Conservation (phyloP, 768 basidiomycete genomes). For the Termitomyces titanicus region DNA sequence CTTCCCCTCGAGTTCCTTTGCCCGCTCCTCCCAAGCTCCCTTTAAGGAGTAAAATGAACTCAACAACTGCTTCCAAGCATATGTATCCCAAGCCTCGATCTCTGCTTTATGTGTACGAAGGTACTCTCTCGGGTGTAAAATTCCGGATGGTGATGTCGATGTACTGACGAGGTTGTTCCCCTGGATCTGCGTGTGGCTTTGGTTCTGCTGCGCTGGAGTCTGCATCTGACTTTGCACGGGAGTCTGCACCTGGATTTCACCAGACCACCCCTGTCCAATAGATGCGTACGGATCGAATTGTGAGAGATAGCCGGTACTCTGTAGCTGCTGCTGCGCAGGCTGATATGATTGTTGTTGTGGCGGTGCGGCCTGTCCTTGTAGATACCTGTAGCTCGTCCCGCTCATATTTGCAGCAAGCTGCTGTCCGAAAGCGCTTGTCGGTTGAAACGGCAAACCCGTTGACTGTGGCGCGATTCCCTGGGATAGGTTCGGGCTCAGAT, state of each 20-base stretch:
- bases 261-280: slow-evolving; percentile 40
- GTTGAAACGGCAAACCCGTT: slow-evolving; percentile 36
- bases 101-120: slow-evolving; percentile 63
- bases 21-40: slow-evolving; percentile 59
- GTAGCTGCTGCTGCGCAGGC: slow-evolving; percentile 46
- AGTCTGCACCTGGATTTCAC: slow-evolving; percentile 16
- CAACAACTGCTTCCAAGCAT: slow-evolving; percentile 70
- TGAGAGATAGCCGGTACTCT: slow-evolving; percentile 42
- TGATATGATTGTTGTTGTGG: slow-evolving; percentile 30
- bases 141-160: slow-evolving; percentile 29
- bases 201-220: slow-evolving; percentile 15
- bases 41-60: slow-evolving; percentile 61
- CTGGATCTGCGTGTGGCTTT: slow-evolving; percentile 14
- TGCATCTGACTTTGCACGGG: slow-evolving; percentile 16
- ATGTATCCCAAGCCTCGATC: slow-evolving; percentile 68
- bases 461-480: slow-evolving; percentile 18
- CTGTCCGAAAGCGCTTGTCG: slow-evolving; percentile 54
- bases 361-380: slow-evolving; percentile 24
- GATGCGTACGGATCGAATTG: slow-evolving; percentile 53
- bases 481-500: slow-evolving; percentile 7
- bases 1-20: slow-evolving; percentile 48
- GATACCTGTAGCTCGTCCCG: slow-evolving; percentile 38
- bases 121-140: slow-evolving; percentile 65
- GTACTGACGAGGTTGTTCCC: slow-evolving; percentile 10
- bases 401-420: slow-evolving; percentile 39